phyloP scores from a whole-genome alignment of 768 basidiomycete species.

The Tulasnella calospora region DNA sequence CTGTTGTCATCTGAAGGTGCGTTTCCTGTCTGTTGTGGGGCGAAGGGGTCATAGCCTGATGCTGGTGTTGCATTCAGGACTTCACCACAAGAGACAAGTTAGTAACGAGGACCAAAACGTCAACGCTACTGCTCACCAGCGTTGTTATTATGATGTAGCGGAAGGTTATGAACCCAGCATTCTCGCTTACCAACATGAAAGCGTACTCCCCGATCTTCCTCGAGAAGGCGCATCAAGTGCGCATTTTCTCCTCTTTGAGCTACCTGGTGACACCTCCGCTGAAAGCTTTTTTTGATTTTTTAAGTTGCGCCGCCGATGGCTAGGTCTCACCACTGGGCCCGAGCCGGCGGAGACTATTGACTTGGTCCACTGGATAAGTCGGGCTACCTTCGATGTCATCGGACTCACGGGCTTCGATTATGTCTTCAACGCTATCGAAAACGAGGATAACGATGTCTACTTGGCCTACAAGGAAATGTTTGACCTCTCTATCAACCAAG shows the following conservation, averaged over 20 bases:
- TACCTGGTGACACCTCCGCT: slow-evolving; percentile 23
- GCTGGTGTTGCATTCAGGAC: slow-evolving; percentile 36
- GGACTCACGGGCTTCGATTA: slow-evolving; percentile 71
- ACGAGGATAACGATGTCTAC: slow-evolving; percentile 74
- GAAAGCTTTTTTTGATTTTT: slow-evolving; percentile 22
- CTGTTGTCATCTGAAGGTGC: slow-evolving; percentile 17
- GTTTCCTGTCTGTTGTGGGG: neutral
- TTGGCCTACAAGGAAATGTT: slow-evolving; percentile 74
- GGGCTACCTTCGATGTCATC: slow-evolving; percentile 70
- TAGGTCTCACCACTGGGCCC: slow-evolving; percentile 30
- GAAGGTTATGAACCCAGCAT: slow-evolving; percentile 51
- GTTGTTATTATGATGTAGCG: neutral
- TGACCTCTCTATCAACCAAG: slow-evolving; percentile 38
- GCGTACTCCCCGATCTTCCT: slow-evolving; percentile 54
- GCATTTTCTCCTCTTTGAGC: slow-evolving; percentile 28
- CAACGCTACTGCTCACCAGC: neutral
- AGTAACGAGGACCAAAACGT: neutral
- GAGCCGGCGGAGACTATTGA: slow-evolving; percentile 41
- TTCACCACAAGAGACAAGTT: slow-evolving; percentile 63
- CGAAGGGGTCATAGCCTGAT: neutral
- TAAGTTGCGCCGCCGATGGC: slow-evolving; percentile 49
- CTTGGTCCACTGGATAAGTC: slow-evolving; percentile 58
- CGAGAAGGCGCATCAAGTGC: slow-evolving; percentile 51
- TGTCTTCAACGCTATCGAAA: slow-evolving; percentile 74
- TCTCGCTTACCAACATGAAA: slow-evolving; percentile 48